Conservation (phyloP, 2,329 filamentous ascomycete genomes). For the Capronia epimyces region DNA sequence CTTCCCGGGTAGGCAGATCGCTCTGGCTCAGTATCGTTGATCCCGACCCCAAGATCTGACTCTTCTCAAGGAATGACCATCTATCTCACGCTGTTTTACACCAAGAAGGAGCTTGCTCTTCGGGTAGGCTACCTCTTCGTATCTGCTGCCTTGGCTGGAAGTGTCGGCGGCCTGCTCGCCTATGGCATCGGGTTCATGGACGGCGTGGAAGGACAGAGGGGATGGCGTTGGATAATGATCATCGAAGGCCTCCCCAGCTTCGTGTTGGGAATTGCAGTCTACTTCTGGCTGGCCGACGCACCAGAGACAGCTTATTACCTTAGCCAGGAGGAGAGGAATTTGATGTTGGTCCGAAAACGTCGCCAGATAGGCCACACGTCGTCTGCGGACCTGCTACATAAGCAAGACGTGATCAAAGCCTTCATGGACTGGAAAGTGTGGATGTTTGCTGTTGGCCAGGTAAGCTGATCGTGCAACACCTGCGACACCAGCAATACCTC, state of each 20-base stretch:
- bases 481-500: not conserved
- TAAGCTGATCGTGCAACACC: not conserved
- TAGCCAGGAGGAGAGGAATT: conserved; percentile 44
- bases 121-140: conserved; percentile 44
- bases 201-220: conserved; percentile 43
- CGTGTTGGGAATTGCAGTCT: conserved; percentile 39
- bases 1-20: conserved; percentile 31
- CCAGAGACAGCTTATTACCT: conserved; percentile 43
- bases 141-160: conserved; percentile 47
- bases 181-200: conserved; percentile 50
- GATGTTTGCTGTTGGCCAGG: conserved; percentile 57
- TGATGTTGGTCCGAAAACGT: conserved; percentile 50
- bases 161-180: conserved; percentile 49
- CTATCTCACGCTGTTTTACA: conserved; percentile 46
- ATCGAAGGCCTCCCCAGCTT: conserved; percentile 46
- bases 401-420: conserved; percentile 59
- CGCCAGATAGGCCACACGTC: conserved; percentile 48
- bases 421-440: conserved; percentile 73
- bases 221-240: conserved; percentile 53
- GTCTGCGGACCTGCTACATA: conserved; percentile 51
- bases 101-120: conserved; percentile 40
- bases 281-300: conserved; percentile 44
- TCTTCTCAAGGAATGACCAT: conserved; percentile 34
- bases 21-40: not conserved
- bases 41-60: conserved; percentile 4